Evolutionary conservation across 208 protist species (phyloP).

Genomic region (Acanthamoeba divionensis): DNA sequence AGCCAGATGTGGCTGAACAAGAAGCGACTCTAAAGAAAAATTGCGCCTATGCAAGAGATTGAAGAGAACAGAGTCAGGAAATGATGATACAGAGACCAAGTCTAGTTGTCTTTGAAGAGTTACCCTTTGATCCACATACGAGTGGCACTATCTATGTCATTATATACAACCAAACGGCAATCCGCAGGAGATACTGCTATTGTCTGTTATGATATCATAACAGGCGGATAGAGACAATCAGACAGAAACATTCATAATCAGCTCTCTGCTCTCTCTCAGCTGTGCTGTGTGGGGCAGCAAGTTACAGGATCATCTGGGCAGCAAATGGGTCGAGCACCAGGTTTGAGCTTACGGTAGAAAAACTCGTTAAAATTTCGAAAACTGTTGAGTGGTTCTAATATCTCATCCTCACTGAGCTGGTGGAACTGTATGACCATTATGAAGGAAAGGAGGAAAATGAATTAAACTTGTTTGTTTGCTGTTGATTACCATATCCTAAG

Average conservation of each 20-base stretch:
- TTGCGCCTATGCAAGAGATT: not conserved
- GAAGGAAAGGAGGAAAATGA: too few relatives aligned
- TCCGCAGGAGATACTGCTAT: constrained; percentile 45
- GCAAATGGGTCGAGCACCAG: not conserved
- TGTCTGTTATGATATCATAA: not conserved
- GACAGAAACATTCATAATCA: too few relatives aligned
- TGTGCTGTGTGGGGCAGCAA: not conserved
- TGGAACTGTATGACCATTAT: too few relatives aligned
- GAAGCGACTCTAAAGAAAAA: not conserved
- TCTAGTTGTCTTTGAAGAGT: not conserved
- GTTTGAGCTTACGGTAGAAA: constrained; percentile 54
- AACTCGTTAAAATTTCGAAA: constrained; percentile 50
- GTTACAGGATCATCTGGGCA: constrained; percentile 19
- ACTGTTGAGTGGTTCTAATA: not conserved
- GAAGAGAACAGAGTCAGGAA: not conserved
- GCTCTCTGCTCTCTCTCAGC: too few relatives aligned
- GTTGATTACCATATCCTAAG: too few relatives aligned
- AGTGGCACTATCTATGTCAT: not conserved
- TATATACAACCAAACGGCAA: constrained; percentile 23
- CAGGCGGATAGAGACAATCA: too few relatives aligned
- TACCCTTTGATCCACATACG: constrained; percentile 54
- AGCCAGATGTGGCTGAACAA: not conserved
- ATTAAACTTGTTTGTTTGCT: too few relatives aligned
- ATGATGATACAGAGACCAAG: too few relatives aligned
- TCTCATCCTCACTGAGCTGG: too few relatives aligned